Conservation (phyloP, 495 filamentous ascomycete genomes). For the Astrothelium subdiscretum region DNA sequence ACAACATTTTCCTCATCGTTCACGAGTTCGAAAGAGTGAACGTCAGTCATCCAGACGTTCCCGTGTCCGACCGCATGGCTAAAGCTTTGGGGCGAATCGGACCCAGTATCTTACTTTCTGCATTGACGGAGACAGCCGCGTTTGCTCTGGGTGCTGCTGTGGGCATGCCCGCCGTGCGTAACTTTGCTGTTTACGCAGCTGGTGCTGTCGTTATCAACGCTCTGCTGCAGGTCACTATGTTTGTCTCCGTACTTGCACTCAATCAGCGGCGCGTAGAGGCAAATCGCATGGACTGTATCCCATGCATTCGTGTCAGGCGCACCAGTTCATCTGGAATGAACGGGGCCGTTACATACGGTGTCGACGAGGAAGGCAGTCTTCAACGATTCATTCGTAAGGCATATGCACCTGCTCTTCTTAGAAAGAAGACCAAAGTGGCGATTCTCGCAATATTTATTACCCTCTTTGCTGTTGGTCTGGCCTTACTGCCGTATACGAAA, state of each 20-base stretch:
- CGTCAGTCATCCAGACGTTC: constrained; percentile 71
- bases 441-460: constrained; percentile 74
- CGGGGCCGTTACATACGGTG: constrained; percentile 44
- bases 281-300: constrained; percentile 83
- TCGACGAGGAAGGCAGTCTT: constrained; percentile 67
- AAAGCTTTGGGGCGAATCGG: constrained; percentile 87
- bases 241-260: constrained; percentile 77
- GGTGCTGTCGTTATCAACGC: constrained; percentile 97
- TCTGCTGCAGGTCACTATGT: constrained; percentile 88
- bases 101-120: constrained; percentile 91
- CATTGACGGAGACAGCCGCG: constrained; percentile 81
- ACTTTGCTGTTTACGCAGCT: constrained; percentile 93
- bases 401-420: constrained; percentile 74
- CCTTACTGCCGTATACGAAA: constrained; percentile 69
- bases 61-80: constrained; percentile 72
- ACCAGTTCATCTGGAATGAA: constrained; percentile 39
- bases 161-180: constrained; percentile 92
- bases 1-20: constrained; percentile 98
- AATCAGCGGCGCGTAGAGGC: constrained; percentile 83
- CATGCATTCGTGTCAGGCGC: constrained; percentile 66
- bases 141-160: constrained; percentile 89
- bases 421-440: constrained; percentile 61
- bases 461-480: constrained; percentile 72
- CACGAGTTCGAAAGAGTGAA: constrained; percentile 97
- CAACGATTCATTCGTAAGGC: constrained; percentile 76